Percentiles rank a stretch among this genome's conserved stretches.
phyloP scores from a whole-genome alignment of 2,329 filamentous ascomycete species.

The Plectosphaerella sp. region DNA sequence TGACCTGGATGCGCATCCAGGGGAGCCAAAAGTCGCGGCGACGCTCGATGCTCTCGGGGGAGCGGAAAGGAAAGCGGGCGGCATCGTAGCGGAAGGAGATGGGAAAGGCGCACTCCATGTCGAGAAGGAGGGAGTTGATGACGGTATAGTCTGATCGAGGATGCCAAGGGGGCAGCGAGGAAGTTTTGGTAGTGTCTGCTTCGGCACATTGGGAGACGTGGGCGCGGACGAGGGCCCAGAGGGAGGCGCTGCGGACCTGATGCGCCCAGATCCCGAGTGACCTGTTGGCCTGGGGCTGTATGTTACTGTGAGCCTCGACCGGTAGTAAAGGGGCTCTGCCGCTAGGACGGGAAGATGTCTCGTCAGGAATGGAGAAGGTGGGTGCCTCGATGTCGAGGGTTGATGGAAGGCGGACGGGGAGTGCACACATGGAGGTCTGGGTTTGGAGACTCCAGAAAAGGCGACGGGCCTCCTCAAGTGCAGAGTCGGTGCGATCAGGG shows the following conservation, averaged over 20 bases:
- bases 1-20: slow-evolving; percentile 3
- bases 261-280: background rate
- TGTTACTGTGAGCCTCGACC: background rate
- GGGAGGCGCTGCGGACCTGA: slow-evolving; percentile 1
- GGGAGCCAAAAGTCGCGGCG: slow-evolving; percentile 1
- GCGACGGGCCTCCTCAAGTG: background rate
- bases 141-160: background rate
- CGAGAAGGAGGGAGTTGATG: background rate
- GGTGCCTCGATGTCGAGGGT: background rate
- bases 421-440: background rate
- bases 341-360: background rate
- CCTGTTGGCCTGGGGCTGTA: background rate
- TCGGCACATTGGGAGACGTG: background rate
- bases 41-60: background rate
- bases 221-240: slow-evolving; percentile 11
- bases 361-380: background rate
- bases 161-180: background rate
- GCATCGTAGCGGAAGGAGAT: background rate
- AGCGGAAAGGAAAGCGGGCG: slow-evolving; percentile 1
- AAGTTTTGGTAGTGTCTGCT: background rate
- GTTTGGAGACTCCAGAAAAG: background rate
- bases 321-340: background rate
- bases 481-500: background rate
- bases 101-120: background rate
- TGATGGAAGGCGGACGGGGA: background rate